Conservation (phyloP, 345 rosid species). For the Rhodamnia rubescens region DNA sequence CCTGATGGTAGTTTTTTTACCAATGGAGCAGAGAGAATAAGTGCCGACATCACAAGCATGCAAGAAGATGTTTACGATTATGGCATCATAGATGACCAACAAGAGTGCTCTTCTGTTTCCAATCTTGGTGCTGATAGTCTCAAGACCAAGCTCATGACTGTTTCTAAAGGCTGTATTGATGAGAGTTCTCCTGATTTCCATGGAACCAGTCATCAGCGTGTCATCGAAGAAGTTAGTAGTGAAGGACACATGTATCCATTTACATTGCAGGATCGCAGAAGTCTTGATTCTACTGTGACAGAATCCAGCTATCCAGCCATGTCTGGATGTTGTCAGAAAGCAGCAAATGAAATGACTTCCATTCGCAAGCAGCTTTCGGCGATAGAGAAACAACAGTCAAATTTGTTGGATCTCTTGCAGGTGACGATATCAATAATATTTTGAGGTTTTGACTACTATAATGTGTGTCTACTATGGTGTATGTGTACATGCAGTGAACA, state of each 20-base stretch:
- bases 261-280: conserved; percentile 42
- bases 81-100: conserved; percentile 48
- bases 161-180: conserved; percentile 32
- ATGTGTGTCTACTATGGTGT: neutral
- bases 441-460: neutral
- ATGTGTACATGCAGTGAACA: neutral
- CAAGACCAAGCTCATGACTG: conserved; percentile 37
- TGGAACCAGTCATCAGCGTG: conserved; percentile 29
- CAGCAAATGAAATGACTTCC: conserved; percentile 52
- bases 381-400: conserved; percentile 67
- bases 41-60: conserved; percentile 23
- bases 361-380: conserved; percentile 69
- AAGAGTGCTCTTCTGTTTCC: conserved; percentile 46
- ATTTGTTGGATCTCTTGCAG: conserved; percentile 68
- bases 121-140: conserved; percentile 28
- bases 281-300: conserved; percentile 69
- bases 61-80: conserved; percentile 44
- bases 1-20: conserved; percentile 71
- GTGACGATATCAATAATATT: conserved; percentile 16
- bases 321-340: conserved; percentile 49
- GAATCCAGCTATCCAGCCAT: conserved; percentile 38
- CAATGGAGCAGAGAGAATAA: conserved; percentile 38
- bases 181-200: conserved; percentile 23
- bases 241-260: conserved; percentile 34
- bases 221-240: conserved; percentile 28